Percentiles rank a stretch among this genome's conserved stretches.
Evolutionary conservation across 1,139 yeast genomes (phyloP).

Genomic region (Suhomyces taliae): DNA sequence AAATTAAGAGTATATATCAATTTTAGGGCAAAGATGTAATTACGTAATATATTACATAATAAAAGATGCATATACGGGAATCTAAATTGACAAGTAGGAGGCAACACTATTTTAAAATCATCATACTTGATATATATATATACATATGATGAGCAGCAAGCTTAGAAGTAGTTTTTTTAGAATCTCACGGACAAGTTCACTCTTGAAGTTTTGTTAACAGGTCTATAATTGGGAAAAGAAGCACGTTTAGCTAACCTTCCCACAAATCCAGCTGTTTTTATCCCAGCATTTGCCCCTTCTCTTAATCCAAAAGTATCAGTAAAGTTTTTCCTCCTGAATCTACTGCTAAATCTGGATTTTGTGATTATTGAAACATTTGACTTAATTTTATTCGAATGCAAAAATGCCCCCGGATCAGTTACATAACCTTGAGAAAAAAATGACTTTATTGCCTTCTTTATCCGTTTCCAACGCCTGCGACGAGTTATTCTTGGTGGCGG

Average conservation of each 20-base stretch:
- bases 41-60: background rate
- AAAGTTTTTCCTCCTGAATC: constrained; percentile 20
- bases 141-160: too few relatives aligned
- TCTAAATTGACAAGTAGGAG: too few relatives aligned
- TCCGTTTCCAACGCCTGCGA: constrained; percentile 37
- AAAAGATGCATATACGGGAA: too few relatives aligned
- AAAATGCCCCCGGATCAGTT: constrained; percentile 32
- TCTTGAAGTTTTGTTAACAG: constrained; percentile 11
- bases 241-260: constrained; percentile 26
- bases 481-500: constrained; percentile 48
- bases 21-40: too few relatives aligned
- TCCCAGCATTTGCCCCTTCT: constrained; percentile 25
- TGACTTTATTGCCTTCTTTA: constrained; percentile 30
- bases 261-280: constrained; percentile 25
- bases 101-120: too few relatives aligned
- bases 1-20: too few relatives aligned
- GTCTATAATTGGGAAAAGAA: constrained; percentile 23
- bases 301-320: constrained; percentile 17
- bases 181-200: constrained; percentile 20
- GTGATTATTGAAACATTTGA: constrained; percentile 27
- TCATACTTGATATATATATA: too few relatives aligned
- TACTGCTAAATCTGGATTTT: constrained; percentile 23
- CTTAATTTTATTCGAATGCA: constrained; percentile 11
- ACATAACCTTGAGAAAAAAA: constrained; percentile 29
- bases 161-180: constrained; percentile 1